Percentiles rank a stretch among this genome's conserved stretches.
Evolutionary conservation across 2,329 filamentous ascomycete species (phyloP).

Genomic region (Aspergillus sp.): DNA sequence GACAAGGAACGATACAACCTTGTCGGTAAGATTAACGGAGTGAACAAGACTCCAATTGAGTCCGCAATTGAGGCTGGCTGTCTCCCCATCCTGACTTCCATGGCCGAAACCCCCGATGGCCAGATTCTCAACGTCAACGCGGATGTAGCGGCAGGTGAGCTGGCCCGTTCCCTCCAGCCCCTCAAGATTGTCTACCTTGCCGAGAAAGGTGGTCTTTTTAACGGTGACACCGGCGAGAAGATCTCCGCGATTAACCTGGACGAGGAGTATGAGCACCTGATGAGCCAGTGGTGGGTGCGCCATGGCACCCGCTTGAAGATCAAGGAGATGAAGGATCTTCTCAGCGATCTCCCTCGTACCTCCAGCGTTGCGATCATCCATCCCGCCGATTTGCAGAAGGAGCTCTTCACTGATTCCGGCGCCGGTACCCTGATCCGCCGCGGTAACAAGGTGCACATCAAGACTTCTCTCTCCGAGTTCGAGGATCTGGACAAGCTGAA

Average conservation of each 20-base stretch:
- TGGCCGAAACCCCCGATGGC: constrained; percentile 90
- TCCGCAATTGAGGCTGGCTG: constrained; percentile 87
- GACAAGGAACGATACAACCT: constrained; percentile 95
- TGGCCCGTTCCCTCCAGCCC: constrained; percentile 84
- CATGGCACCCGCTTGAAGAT: constrained; percentile 97
- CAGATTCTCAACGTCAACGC: constrained; percentile 97
- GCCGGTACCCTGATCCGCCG: constrained; percentile 90
- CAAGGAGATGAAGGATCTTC: constrained; percentile 90
- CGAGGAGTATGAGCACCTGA: constrained; percentile 89
- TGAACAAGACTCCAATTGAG: constrained; percentile 88
- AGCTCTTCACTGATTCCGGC: constrained; percentile 93
- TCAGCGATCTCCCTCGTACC: constrained; percentile 83
- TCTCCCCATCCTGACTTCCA: constrained; percentile 89
- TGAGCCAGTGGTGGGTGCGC: constrained; percentile 91
- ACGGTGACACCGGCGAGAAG: constrained; percentile 89
- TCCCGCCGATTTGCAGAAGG: constrained; percentile 91
- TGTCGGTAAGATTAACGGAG: constrained; percentile 91
- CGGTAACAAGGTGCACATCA: constrained; percentile 82
- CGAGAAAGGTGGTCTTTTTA: constrained; percentile 94
- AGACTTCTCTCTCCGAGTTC: constrained; percentile 70
- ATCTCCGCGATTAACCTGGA: constrained; percentile 97
- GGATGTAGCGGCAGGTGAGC: constrained; percentile 90
- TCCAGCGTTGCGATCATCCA: constrained; percentile 98
- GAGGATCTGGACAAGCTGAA: constrained; percentile 75
- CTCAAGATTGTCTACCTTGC: constrained; percentile 98